These are phyloP conservation scores for Talaromyces stipitatus DNA, from an alignment of 495 filamentous ascomycete genomes.

Conservation along the genomic window DNA sequence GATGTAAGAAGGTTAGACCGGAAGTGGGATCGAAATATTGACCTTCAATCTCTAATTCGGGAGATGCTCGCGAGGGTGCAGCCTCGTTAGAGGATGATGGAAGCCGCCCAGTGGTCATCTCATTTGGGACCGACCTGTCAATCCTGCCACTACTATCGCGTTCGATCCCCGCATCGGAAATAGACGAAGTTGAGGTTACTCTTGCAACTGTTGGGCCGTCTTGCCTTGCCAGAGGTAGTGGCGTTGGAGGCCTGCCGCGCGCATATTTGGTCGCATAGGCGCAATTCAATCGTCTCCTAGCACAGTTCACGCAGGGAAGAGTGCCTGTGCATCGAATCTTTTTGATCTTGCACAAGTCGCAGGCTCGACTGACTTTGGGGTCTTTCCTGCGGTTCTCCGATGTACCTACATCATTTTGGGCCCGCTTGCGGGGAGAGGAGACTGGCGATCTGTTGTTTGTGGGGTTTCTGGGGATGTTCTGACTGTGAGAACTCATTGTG, in stretches of 20 bases:
- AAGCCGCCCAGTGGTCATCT: not conserved
- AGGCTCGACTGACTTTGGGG: conserved; percentile 14
- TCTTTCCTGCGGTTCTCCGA: conserved; percentile 10
- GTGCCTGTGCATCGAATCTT: conserved; percentile 16
- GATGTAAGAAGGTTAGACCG: conserved; percentile 15
- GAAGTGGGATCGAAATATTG: conserved; percentile 17
- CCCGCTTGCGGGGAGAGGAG: not conserved
- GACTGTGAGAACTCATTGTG: no score
- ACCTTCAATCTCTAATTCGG: conserved; percentile 13
- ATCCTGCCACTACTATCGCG: not conserved
- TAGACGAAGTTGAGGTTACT: not conserved
- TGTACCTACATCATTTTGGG: not conserved
- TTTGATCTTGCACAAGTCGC: conserved; percentile 15
- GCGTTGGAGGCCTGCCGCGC: conserved; percentile 15
- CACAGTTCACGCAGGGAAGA: conserved; percentile 9
- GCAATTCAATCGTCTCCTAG: conserved; percentile 7
- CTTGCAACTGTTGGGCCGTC: not conserved
- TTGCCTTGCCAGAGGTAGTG: not conserved
- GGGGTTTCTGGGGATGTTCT: not conserved
- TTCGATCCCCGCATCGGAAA: not conserved
- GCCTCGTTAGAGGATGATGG: not conserved
- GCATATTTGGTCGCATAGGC: conserved; percentile 12
- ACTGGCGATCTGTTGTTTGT: not conserved
- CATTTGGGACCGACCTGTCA: not conserved
- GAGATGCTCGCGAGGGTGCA: conserved; percentile 1